Evolutionary conservation across 192 early-diverging fungal species (phyloP), one percentile per base, ranked within the genome.

Genomic region (Spizellomyces sp.): DNA sequence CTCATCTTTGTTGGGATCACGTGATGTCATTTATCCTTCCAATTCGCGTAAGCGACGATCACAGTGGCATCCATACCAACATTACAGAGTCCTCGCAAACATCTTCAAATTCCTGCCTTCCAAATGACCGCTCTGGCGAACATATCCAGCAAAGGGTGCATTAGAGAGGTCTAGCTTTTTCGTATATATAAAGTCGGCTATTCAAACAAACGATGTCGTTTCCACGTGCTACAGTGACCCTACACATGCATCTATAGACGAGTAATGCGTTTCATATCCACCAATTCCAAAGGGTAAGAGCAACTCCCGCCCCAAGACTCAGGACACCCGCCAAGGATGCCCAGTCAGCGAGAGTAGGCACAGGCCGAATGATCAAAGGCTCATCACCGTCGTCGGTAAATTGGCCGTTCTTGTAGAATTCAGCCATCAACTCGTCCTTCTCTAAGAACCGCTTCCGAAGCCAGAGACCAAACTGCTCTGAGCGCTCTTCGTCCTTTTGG

Each of bases 341-440:
- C 46, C 41, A 48, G 36, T 70, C 69, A 21, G 17, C 42, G 8
- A 70, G 45, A 42, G n/a, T 60, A 6, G 69, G 69, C 47, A 8
- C 57, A 17, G 69, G 58, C 57, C 60, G 58, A 15, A 70, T 70
- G 44, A 70, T 70, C 19, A 70, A 45, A 9, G 60, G 58, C 45
- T 65, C 64, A 15, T 65, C 45, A 27, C 64, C 45, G 46, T 65
- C 45, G 46, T 65, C 42, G 0, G 90, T 87, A 75, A 98, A 93
- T 42, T 71, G 71, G 50, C 93, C 92, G 15, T 83, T 82, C 41
- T 81, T 77, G 74, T 96, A 95, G 81, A 93, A 98, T 55, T 83
- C 76, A 14, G 76, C 83, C 89, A 98, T 85, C 52, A 92, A 76
- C 57, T 78, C 76, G 77, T 98, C 95, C 77, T 98, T 98, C 67